Conservation (phyloP, 208 protist species). For the Wallacemonas sp. region DNA sequence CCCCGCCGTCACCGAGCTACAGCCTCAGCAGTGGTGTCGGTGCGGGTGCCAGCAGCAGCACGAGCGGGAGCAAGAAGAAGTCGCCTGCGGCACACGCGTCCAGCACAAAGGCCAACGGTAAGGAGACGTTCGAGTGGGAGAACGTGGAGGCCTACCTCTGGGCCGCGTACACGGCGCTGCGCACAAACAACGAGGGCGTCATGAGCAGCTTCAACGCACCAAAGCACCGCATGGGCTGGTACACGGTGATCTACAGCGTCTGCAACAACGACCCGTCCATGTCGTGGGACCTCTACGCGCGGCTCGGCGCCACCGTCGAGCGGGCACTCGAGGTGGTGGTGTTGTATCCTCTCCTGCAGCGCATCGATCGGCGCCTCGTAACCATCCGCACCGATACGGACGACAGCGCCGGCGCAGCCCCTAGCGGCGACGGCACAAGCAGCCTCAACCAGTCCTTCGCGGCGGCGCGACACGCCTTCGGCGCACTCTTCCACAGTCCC, state of each 20-base stretch:
- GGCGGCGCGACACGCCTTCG: too few relatives aligned
- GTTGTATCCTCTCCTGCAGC: slow-evolving; percentile 53
- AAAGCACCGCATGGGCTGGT: slow-evolving; percentile 75
- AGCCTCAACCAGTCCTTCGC: too few relatives aligned
- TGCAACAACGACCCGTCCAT: slow-evolving; percentile 57
- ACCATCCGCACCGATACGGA: slow-evolving; percentile 23
- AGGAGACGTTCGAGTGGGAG: slow-evolving; percentile 36
- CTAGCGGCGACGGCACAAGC: too few relatives aligned
- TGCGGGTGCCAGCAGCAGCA: neutral
- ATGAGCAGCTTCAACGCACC: slow-evolving; percentile 42
- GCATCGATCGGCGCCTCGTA: slow-evolving; percentile 28
- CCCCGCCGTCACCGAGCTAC: too few relatives aligned
- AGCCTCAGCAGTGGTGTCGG: neutral
- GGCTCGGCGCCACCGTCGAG: slow-evolving; percentile 45
- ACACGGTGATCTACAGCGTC: slow-evolving; percentile 66
- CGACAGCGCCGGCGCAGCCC: slow-evolving; percentile 5
- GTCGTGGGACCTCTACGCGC: slow-evolving; percentile 57
- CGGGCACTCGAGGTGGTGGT: slow-evolving; percentile 62
- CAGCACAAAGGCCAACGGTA: slow-evolving; percentile 1
- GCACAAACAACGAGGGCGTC: slow-evolving; percentile 30
- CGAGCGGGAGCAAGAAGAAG: neutral
- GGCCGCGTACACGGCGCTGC: slow-evolving; percentile 37
- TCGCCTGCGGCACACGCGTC: neutral
- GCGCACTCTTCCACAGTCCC: too few relatives aligned
- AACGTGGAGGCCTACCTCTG: slow-evolving; percentile 51